Conservation (phyloP, 805 yeast species). For the Kodamaea fukazawae region DNA sequence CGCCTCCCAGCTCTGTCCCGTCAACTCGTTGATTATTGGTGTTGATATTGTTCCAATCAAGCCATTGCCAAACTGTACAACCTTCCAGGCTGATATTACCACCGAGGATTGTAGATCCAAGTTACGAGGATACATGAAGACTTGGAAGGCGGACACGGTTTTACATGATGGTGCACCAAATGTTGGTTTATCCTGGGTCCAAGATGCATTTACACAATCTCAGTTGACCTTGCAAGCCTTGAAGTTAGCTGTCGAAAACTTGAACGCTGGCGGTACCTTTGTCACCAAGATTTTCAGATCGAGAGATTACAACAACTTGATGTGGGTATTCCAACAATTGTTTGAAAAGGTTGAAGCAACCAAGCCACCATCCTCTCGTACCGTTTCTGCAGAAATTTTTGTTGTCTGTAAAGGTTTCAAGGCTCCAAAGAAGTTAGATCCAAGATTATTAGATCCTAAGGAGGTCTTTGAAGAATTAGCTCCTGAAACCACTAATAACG, state of each 20-base stretch:
- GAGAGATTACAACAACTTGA: slow-evolving; percentile 93
- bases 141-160: slow-evolving; percentile 98
- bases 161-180: slow-evolving; percentile 99
- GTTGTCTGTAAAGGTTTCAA: slow-evolving; percentile 95
- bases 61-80: slow-evolving; percentile 89
- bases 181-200: slow-evolving; percentile 99
- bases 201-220: slow-evolving; percentile 98
- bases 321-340: slow-evolving; percentile 97
- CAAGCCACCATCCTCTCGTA: slow-evolving; percentile 98
- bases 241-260: slow-evolving; percentile 89
- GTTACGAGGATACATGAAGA: slow-evolving; percentile 92
- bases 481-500: slow-evolving; percentile 63
- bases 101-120: slow-evolving; percentile 96
- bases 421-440: slow-evolving; percentile 94
- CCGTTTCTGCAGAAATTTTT: slow-evolving; percentile 97
- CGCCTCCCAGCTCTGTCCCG: slow-evolving; percentile 89
- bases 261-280: slow-evolving; percentile 89
- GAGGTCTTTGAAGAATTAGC: slow-evolving; percentile 92
- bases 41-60: slow-evolving; percentile 98
- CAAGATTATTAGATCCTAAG: slow-evolving; percentile 84
- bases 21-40: slow-evolving; percentile 91
- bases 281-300: slow-evolving; percentile 97
- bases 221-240: slow-evolving; percentile 92
- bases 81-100: slow-evolving; percentile 95
- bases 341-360: slow-evolving; percentile 98